Evolutionary conservation across 1,139 yeast species (phyloP), one percentile per base, ranked within the genome.

Genomic region (Ashbya aceris): DNA sequence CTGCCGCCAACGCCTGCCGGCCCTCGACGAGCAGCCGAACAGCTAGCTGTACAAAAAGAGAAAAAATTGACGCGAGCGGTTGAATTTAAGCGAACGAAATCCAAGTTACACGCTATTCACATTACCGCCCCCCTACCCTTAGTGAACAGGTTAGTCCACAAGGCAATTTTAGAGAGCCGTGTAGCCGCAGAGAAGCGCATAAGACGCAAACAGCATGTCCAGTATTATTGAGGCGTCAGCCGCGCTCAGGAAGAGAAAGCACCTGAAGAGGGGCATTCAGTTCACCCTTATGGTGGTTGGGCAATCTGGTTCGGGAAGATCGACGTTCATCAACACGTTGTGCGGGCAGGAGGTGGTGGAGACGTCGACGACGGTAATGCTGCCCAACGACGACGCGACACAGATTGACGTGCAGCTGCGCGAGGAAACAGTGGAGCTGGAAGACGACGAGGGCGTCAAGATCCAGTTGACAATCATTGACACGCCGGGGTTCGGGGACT

Each of bases 221-320:
- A 58, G 70, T 30, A 63, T 67, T 41, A 59, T 64, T 40, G 66
- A 62, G 43, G 66, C 70, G 1, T 67, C 70, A 9, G 67, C 70
- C 28, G 67, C 68, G 9, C 68, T 83, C 45, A 64, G 82, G 55
- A 75, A 79, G 56, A 76, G 78, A 56, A 86, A 85, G 62, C 91
- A 85, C 58, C 76, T 84, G 60, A 83, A 83, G 60, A 81, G 85
- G 60, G 96, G 95, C 31, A 76, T 86, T 54, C 83, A 85, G 56
- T 84, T 89, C 60, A 80, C 86, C 31, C 55, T 86, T 41, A 79
- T 87, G 87, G 83, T 86, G 7, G 83, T 81, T 30, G 96, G 96
- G 9, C 73, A 72, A 39, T 70, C 82, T 13, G 95, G 95, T 1
- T 70, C 80, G 7, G 96, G 96, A 2, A 82, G 93, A 60, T 76